These are phyloP conservation scores for Penicillium atrosanguineum DNA, from an alignment of 495 filamentous ascomycete genomes.

Conservation along the genomic window DNA sequence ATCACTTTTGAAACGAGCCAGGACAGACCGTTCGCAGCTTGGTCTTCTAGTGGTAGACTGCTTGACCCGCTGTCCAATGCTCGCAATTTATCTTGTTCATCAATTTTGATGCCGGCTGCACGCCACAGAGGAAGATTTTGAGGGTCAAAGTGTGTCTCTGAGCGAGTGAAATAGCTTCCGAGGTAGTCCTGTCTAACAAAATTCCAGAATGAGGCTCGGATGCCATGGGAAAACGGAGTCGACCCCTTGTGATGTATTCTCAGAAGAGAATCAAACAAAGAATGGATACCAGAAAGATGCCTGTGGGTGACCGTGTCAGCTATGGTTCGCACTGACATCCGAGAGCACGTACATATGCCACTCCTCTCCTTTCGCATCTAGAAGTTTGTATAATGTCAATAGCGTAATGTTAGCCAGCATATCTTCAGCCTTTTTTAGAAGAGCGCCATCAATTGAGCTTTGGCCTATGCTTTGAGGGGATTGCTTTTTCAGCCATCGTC, in stretches of 20 bases:
- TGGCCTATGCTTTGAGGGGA: constrained; percentile 6
- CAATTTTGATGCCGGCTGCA: constrained; percentile 35
- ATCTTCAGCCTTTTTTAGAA: constrained; percentile 32
- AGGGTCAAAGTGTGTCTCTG: constrained; percentile 32
- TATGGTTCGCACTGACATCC: not conserved
- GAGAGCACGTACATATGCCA: constrained; percentile 36
- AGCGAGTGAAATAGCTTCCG: constrained; percentile 36
- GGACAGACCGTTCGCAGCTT: constrained; percentile 34
- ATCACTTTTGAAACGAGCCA: constrained; percentile 39
- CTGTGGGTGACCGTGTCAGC: constrained; percentile 16
- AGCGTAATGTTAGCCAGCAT: constrained; percentile 29
- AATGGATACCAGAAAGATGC: constrained; percentile 30
- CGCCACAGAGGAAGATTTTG: constrained; percentile 33
- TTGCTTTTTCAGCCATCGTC: constrained; percentile 25
- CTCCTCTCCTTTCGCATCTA: constrained; percentile 34
- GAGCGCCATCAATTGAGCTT: constrained; percentile 3
- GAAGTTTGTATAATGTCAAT: constrained; percentile 32
- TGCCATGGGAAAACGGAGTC: constrained; percentile 28
- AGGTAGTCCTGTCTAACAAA: constrained; percentile 41
- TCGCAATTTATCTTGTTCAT: constrained; percentile 27
- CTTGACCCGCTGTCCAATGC: not conserved
- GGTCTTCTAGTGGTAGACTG: constrained; percentile 28
- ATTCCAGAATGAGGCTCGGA: constrained; percentile 41
- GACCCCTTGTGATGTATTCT: constrained; percentile 5
- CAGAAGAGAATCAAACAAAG: constrained; percentile 32